Percentiles rank a stretch among this genome's conserved stretches.
These are phyloP conservation scores for Trichoderma hamatum DNA, from an alignment of 2,329 filamentous ascomycete species.

Conservation along the genomic window DNA sequence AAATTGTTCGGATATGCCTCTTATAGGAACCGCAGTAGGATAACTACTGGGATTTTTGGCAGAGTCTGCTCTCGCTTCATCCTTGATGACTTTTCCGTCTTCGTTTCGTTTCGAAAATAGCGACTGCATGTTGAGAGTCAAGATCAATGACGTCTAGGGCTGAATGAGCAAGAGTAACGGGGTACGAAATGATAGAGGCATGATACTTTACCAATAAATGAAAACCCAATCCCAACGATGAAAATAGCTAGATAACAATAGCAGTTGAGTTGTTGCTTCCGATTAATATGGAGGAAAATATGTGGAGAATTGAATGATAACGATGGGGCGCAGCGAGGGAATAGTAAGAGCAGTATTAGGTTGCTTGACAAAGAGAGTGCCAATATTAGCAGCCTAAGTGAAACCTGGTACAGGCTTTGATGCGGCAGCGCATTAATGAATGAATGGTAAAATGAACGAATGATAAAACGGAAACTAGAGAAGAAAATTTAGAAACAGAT, in stretches of 20 bases:
- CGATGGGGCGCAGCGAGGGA: background rate
- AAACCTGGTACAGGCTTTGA: background rate
- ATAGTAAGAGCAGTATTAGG: background rate
- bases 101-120: background rate
- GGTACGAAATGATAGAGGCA: too few species aligned
- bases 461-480: too few species aligned
- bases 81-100: background rate
- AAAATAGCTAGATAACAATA: too few species aligned
- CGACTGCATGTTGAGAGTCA: background rate
- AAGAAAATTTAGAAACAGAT: too few species aligned
- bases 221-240: too few species aligned
- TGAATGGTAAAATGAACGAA: too few species aligned
- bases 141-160: too few species aligned
- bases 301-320: background rate
- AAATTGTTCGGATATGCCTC: background rate
- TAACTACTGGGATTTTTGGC: background rate
- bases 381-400: background rate
- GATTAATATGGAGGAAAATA: background rate
- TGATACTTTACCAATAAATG: too few species aligned
- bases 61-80: background rate
- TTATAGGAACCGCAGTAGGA: too few species aligned
- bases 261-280: too few species aligned
- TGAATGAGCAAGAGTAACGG: too few species aligned
- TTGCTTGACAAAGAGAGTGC: background rate
- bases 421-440: background rate